Conservation (phyloP, 345 rosid genomes). For the Camelina sativa region DNA sequence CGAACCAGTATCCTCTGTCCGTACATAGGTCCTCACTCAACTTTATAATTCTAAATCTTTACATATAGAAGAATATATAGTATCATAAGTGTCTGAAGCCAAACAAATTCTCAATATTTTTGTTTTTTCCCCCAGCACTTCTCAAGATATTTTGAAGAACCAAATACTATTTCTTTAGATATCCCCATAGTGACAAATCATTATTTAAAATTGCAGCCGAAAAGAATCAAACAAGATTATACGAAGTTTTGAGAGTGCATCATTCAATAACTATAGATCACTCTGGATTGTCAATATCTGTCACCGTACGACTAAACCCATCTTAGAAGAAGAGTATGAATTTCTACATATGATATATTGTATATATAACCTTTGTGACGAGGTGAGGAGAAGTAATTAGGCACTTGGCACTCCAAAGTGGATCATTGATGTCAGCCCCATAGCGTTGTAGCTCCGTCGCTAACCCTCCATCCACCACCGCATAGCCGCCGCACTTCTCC, state of each 20-base stretch:
- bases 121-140: too few relatives aligned
- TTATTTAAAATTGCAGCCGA: neutral
- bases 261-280: neutral
- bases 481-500: constrained; percentile 71
- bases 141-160: neutral
- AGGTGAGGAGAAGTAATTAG: constrained; percentile 83
- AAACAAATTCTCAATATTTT: neutral
- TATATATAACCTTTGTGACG: constrained; percentile 61
- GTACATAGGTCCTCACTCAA: neutral
- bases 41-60: neutral
- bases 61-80: neutral
- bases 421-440: constrained; percentile 88
- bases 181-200: neutral
- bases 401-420: constrained; percentile 97
- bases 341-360: neutral
- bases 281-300: neutral
- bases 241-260: neutral
- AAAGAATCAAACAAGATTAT: neutral
- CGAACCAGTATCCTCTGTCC: neutral
- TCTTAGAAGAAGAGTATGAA: neutral
- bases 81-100: neutral
- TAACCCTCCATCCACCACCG: constrained; percentile 85
- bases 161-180: neutral
- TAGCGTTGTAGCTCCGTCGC: constrained; percentile 94
- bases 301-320: constrained; percentile 15